phyloP scores from a whole-genome alignment of 1,139 yeast species.

The Hemisphaericaspora lyxosophila region DNA sequence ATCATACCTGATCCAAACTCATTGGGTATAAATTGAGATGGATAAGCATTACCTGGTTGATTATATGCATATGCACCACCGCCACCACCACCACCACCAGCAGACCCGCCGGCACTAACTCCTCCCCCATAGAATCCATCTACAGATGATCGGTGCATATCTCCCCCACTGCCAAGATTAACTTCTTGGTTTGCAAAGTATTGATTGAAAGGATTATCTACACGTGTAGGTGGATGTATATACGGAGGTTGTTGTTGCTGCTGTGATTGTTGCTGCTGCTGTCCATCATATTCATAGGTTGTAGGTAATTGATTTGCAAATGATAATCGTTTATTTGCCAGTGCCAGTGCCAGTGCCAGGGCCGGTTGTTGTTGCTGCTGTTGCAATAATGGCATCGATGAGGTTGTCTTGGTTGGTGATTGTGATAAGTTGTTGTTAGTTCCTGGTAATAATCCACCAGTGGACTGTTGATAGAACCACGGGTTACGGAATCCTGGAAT shows the following conservation, averaged over 20 bases:
- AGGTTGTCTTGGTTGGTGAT: slow-evolving; percentile 31
- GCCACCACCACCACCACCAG: not conserved
- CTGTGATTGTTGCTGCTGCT: slow-evolving; percentile 12
- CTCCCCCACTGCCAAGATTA: slow-evolving; percentile 24
- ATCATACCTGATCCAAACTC: slow-evolving; percentile 11
- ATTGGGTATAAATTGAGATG: slow-evolving; percentile 13
- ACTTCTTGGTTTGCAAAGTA: slow-evolving; percentile 46
- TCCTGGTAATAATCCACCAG: slow-evolving; percentile 10
- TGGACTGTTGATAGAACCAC: slow-evolving; percentile 34
- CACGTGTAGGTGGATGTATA: slow-evolving; percentile 48
- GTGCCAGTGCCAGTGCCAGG: slow-evolving; percentile 18
- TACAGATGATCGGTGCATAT: slow-evolving; percentile 46
- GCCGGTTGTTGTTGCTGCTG: slow-evolving; percentile 25
- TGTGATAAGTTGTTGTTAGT: slow-evolving; percentile 18
- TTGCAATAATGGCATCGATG: slow-evolving; percentile 23
- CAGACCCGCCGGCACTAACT: not conserved
- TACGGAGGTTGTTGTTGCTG: slow-evolving; percentile 26
- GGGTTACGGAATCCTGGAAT: slow-evolving; percentile 43
- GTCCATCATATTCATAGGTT: slow-evolving; percentile 47
- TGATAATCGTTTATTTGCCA: slow-evolving; percentile 29
- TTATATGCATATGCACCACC: slow-evolving; percentile 9
- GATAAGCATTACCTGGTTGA: slow-evolving; percentile 10
- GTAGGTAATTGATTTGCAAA: slow-evolving; percentile 51
- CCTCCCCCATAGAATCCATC: slow-evolving; percentile 23
- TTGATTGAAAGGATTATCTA: slow-evolving; percentile 49